Base-by-base conservation (phyloP, 2,329 filamentous ascomycete genomes). In the Fusarium nelsonii region DNA sequence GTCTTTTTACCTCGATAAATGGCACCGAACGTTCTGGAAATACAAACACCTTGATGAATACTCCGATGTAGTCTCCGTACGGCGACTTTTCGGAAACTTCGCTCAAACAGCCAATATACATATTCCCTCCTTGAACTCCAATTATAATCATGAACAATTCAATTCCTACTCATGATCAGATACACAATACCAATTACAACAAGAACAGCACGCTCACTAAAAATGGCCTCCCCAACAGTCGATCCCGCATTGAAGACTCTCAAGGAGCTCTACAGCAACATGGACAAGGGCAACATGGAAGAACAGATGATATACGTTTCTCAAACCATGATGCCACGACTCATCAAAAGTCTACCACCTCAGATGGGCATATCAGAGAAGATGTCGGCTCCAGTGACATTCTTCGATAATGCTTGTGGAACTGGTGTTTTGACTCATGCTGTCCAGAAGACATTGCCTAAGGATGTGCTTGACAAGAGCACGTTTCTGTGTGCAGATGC, bases 351-450 rank as follows among this genome's bases (percentile, higher is more conserved):
- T 12, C 53, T 79, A 0, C 26, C 75, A 1, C 10, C 41, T 2
- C 76, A 76, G 33, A 75, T 79, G 73, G 71, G 68, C 1, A 61
- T 79, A 6, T 54, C 52, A 0, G 39, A 58, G 26, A 28, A 60
- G 5, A 53, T 26, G 0, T 45, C 41, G 37, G 77, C 65, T 8
- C 80, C 82, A 0, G 75, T 84, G 48, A 48, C 51, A 4, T 68
- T 88, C 26, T 73, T 89, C 12, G 87, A 89, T 60, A 82, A 82
- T 65, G 85, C 84, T 8, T 88, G 86, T 57, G 86, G 86, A 0
- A 79, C 80, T 6, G 87, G 85, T 1, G 78, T 85, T 16, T 77
- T 87, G 14, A 82, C 82, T 2, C 80, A 82, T 10, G 74, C 82
- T 28, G 69, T 87, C 15, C 81, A 85, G 58, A 72, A 73, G 11